Evolutionary conservation across 768 basidiomycete genomes (phyloP).

Genomic region (Chalciporus sphaerocephalus): DNA sequence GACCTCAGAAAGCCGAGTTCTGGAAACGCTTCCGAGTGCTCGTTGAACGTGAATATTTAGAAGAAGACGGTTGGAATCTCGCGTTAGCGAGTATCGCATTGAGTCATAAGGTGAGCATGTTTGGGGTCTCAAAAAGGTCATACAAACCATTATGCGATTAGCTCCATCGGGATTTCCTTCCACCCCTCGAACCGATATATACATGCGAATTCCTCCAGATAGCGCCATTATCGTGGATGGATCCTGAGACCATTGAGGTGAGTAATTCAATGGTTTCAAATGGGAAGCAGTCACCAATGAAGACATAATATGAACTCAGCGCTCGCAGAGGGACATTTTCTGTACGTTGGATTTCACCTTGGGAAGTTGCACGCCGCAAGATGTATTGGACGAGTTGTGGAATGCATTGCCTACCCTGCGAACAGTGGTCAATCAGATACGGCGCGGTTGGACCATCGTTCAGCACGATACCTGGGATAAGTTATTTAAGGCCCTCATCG

Average conservation of each 20-base stretch:
- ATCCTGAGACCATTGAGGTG: slow-evolving; percentile 54
- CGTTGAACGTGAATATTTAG: slow-evolving; percentile 1
- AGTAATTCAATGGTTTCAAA: not conserved
- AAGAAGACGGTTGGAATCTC: slow-evolving; percentile 51
- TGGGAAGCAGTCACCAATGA: not conserved
- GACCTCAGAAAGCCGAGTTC: slow-evolving; percentile 23
- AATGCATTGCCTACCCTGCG: slow-evolving; percentile 49
- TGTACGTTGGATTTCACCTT: slow-evolving; percentile 43
- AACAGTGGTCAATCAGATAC: slow-evolving; percentile 29
- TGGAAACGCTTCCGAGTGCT: slow-evolving; percentile 6
- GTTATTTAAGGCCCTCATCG: slow-evolving; percentile 44
- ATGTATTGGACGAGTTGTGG: slow-evolving; percentile 57
- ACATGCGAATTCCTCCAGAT: slow-evolving; percentile 48
- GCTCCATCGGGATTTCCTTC: slow-evolving; percentile 62
- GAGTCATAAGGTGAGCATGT: slow-evolving; percentile 50
- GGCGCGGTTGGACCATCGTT: slow-evolving; percentile 44
- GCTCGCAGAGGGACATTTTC: slow-evolving; percentile 54
- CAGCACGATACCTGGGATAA: slow-evolving; percentile 47
- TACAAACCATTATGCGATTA: slow-evolving; percentile 22
- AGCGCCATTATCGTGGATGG: slow-evolving; percentile 41
- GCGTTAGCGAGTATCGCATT: slow-evolving; percentile 56
- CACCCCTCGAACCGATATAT: slow-evolving; percentile 50
- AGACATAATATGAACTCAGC: slow-evolving; percentile 29
- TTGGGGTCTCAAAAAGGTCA: not conserved
- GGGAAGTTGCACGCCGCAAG: slow-evolving; percentile 49